Evolutionary conservation across 768 basidiomycete genomes (phyloP).

Genomic region (Trametes villosa): DNA sequence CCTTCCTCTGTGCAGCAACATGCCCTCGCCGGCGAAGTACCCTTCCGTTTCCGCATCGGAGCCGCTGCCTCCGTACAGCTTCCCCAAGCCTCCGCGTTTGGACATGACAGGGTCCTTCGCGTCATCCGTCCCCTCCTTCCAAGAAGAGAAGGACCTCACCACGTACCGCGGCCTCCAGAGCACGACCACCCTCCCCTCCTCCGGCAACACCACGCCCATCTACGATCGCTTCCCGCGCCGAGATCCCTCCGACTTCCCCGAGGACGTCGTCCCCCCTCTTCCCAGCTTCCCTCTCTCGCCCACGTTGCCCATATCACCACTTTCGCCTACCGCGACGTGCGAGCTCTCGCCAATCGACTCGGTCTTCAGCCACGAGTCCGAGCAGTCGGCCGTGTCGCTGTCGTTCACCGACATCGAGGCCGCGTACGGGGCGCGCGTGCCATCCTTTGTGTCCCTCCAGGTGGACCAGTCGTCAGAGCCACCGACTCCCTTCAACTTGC

Average conservation of each 20-base stretch:
- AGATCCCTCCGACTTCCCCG: not conserved
- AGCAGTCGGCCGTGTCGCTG: conserved; percentile 10
- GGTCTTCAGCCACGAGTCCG: conserved; percentile 6
- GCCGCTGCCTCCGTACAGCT: too few species aligned
- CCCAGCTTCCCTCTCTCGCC: not conserved
- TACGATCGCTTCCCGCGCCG: conserved; percentile 10
- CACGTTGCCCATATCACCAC: not conserved
- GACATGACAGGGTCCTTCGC: not conserved
- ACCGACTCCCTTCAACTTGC: conserved; percentile 1
- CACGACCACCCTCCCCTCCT: not conserved
- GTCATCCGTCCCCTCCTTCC: not conserved
- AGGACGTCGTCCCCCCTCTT: not conserved
- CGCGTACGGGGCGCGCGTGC: conserved; percentile 10
- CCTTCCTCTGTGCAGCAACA: too few species aligned
- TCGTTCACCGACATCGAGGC: conserved; percentile 14
- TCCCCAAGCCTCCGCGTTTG: too few species aligned
- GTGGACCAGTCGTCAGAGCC: conserved; percentile 3
- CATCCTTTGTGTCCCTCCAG: conserved; percentile 8
- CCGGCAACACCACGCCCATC: conserved; percentile 9
- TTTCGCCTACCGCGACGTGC: not conserved
- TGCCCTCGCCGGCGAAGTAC: too few species aligned
- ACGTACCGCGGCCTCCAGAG: conserved; percentile 1
- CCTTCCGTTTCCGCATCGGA: too few species aligned
- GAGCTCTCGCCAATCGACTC: conserved; percentile 8
- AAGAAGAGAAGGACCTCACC: conserved; percentile 3